A percentile compares a stretch with the other conserved stretches of the same genome.
Conservation (phyloP, 106 monocot genomes). For the Dendrobium catenatum region DNA sequence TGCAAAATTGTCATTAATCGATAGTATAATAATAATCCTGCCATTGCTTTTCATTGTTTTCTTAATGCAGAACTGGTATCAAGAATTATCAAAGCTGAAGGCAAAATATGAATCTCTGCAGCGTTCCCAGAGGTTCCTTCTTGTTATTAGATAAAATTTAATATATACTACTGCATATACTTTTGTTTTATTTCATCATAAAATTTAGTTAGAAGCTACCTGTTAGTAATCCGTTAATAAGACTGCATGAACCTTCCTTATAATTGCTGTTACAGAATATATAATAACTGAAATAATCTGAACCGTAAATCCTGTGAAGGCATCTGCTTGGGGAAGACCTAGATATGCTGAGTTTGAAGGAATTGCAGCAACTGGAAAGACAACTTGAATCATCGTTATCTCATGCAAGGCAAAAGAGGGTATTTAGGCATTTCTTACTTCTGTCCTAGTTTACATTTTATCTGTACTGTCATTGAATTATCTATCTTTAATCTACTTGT, state of each 20-base stretch:
- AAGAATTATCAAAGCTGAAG: conserved; percentile 46
- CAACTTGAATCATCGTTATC: conserved; percentile 53
- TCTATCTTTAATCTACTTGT: background rate
- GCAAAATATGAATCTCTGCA: conserved; percentile 50
- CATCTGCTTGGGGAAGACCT: conserved; percentile 69
- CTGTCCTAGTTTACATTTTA: too few species aligned
- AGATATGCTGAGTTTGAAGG: conserved; percentile 42
- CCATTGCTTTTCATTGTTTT: background rate
- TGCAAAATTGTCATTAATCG: background rate
- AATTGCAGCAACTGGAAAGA: conserved; percentile 51
- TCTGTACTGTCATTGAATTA: background rate
- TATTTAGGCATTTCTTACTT: conserved; percentile 5
- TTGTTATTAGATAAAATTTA: background rate
- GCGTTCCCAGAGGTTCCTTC: conserved; percentile 41
- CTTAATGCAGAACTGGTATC: conserved; percentile 42
- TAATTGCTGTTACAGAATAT: background rate
- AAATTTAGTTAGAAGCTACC: too few species aligned
- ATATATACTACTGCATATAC: background rate
- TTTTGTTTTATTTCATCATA: background rate
- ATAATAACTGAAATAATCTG: background rate
- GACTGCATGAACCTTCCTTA: too few species aligned
- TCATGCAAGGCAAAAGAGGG: conserved; percentile 50
- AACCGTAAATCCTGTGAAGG: conserved; percentile 11
- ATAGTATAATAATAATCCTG: background rate
- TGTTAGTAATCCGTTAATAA: too few species aligned